These are phyloP conservation scores for Coniochaeta hoffmannii DNA, from an alignment of 2,329 filamentous ascomycete species.

Conservation along the genomic window DNA sequence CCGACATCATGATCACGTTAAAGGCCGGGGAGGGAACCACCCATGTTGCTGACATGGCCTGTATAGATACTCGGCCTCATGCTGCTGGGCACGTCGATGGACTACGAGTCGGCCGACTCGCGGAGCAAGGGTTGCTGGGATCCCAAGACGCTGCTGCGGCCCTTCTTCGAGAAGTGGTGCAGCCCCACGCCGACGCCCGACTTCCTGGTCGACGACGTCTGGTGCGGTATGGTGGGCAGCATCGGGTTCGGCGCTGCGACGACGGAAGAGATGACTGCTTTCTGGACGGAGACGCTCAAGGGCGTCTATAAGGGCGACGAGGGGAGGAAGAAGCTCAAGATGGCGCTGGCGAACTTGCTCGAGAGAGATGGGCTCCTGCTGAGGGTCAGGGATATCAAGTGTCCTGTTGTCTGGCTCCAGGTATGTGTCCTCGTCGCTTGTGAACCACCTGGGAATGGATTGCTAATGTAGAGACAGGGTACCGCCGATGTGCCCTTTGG, in stretches of 20 bases:
- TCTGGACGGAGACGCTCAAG: constrained; percentile 39
- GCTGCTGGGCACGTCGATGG: constrained; percentile 43
- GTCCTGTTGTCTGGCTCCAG: constrained; percentile 46
- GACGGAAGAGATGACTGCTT: constrained; percentile 26
- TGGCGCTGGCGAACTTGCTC: constrained; percentile 35
- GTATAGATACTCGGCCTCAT: constrained; percentile 38
- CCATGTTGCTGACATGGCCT: not conserved
- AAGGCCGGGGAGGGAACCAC: not conserved
- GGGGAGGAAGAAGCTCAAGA: constrained; percentile 38
- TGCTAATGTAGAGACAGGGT: constrained; percentile 25
- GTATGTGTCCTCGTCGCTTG: constrained; percentile 22
- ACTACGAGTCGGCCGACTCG: constrained; percentile 39
- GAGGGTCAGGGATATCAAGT: constrained; percentile 38
- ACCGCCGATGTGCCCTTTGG: constrained; percentile 37
- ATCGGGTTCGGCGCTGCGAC: constrained; percentile 38
- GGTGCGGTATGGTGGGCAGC: constrained; percentile 34
- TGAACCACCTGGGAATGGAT: not conserved
- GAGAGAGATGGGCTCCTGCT: constrained; percentile 39
- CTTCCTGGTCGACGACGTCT: constrained; percentile 39
- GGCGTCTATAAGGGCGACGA: constrained; percentile 40
- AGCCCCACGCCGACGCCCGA: constrained; percentile 30
- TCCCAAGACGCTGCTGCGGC: constrained; percentile 29
- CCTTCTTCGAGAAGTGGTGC: constrained; percentile 36
- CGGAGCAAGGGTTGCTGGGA: constrained; percentile 43
- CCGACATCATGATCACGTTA: not conserved